Conservation (phyloP, 495 filamentous ascomycete genomes). For the Penicillium cinerascens region DNA sequence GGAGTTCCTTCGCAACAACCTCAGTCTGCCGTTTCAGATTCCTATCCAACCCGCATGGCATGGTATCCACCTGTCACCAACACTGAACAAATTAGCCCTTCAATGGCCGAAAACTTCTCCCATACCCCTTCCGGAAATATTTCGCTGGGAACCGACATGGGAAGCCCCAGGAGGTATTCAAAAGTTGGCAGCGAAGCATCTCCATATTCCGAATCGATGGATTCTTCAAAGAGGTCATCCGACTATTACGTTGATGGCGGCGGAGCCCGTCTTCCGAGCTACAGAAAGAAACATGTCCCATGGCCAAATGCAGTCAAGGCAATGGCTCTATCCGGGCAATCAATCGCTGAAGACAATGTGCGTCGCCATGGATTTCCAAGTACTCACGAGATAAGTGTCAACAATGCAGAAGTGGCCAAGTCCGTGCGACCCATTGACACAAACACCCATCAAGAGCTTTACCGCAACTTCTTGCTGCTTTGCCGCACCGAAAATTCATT, state of each 20-base stretch:
- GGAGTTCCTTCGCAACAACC: slow-evolving; percentile 14
- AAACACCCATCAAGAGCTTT: slow-evolving; percentile 33
- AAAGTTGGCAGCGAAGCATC: slow-evolving; percentile 21
- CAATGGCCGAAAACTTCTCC: slow-evolving; percentile 16
- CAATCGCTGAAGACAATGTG: slow-evolving; percentile 4
- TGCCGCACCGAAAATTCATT: slow-evolving; percentile 36
- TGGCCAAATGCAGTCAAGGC: slow-evolving; percentile 18
- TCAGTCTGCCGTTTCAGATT: slow-evolving; percentile 14
- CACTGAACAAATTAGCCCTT: slow-evolving; percentile 14
- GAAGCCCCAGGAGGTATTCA: slow-evolving; percentile 17
- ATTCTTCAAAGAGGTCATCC: slow-evolving; percentile 23
- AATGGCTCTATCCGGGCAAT: slow-evolving; percentile 6
- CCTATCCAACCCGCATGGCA: slow-evolving; percentile 16
- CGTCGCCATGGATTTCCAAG: slow-evolving; percentile 26
- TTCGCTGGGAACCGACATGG: slow-evolving; percentile 17
- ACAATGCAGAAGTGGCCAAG: slow-evolving; percentile 11
- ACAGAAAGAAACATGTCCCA: slow-evolving; percentile 24
- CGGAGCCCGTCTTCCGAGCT: slow-evolving; percentile 29
- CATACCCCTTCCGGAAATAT: slow-evolving; percentile 22
- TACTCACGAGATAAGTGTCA: slow-evolving; percentile 11
- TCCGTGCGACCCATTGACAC: slow-evolving; percentile 22
- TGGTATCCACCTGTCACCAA: slow-evolving; percentile 33
- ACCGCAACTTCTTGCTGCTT: slow-evolving; percentile 31
- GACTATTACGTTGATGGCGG: slow-evolving; percentile 40
- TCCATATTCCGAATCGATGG: slow-evolving; percentile 16